Evolutionary conservation across 768 basidiomycete species (phyloP).

Genomic region (Lactifluus piperatus): DNA sequence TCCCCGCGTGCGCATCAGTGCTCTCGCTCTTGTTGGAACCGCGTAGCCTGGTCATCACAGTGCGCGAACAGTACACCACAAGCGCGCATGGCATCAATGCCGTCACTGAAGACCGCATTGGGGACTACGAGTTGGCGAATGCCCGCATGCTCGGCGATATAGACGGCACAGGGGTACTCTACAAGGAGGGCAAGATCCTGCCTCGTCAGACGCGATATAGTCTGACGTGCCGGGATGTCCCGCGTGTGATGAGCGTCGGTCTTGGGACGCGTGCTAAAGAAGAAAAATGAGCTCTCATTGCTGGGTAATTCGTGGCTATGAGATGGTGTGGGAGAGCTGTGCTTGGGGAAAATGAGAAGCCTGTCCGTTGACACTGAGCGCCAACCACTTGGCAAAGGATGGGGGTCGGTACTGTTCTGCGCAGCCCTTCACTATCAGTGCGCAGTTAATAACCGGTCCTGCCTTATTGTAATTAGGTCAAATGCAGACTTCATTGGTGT

Average conservation of each 20-base stretch:
- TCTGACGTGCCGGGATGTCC: conserved; percentile 79
- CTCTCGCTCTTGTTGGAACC: conserved; percentile 76
- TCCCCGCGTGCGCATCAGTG: conserved; percentile 56
- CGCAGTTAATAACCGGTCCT: no score
- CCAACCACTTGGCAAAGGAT: no score
- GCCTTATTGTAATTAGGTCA: no score
- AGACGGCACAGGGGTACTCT: conserved; percentile 26
- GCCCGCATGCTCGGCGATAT: conserved; percentile 38
- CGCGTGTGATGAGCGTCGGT: conserved; percentile 37
- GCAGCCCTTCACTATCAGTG: no score
- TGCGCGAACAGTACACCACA: conserved; percentile 53
- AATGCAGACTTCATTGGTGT: no score
- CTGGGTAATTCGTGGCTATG: not conserved
- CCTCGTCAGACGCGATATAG: conserved; percentile 60
- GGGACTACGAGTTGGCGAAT: conserved; percentile 44
- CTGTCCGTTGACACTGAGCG: not conserved
- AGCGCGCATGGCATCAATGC: conserved; percentile 80
- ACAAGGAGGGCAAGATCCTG: conserved; percentile 40
- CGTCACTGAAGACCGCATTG: conserved; percentile 39
- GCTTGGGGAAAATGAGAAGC: no score
- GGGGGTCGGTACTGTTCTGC: no score
- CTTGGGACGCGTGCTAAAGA: not conserved
- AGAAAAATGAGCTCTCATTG: not conserved
- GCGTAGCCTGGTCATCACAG: conserved; percentile 76
- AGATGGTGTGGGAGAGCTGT: not conserved